Evolutionary conservation across 1,284 basidiomycete species (phyloP).

Genomic region (Ustilago hordei): DNA sequence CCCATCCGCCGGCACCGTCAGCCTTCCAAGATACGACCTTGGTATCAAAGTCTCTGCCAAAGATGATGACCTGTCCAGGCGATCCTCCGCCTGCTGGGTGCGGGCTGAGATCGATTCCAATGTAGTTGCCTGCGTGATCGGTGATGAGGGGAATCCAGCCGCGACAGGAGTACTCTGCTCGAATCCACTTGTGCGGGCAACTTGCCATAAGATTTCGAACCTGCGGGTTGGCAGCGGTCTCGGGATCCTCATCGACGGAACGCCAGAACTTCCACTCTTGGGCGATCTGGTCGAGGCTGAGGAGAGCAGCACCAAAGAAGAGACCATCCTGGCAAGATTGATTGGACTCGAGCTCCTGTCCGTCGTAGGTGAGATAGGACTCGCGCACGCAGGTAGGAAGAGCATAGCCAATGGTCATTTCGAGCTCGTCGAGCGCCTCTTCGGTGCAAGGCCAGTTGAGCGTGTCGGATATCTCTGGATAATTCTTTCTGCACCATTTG

Average conservation of each 20-base stretch:
- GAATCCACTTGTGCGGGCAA: slow-evolving; percentile 91
- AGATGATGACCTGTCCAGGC: slow-evolving; percentile 93
- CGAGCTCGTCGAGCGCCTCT: slow-evolving; percentile 60
- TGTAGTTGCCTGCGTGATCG: slow-evolving; percentile 94
- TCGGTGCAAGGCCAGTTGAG: slow-evolving; percentile 66
- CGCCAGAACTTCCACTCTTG: slow-evolving; percentile 68
- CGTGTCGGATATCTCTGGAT: slow-evolving; percentile 65
- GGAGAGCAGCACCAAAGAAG: slow-evolving; percentile 66
- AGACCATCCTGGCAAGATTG: slow-evolving; percentile 67
- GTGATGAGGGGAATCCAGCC: slow-evolving; percentile 96
- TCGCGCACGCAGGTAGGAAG: slow-evolving; percentile 65
- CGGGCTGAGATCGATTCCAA: slow-evolving; percentile 93
- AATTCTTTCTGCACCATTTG: slow-evolving; percentile 60
- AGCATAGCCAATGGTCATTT: slow-evolving; percentile 60
- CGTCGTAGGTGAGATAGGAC: slow-evolving; percentile 64
- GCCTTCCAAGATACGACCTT: slow-evolving; percentile 83
- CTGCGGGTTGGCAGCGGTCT: slow-evolving; percentile 59
- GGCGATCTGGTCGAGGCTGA: slow-evolving; percentile 61
- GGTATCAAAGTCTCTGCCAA: slow-evolving; percentile 96
- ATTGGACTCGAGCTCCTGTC: slow-evolving; percentile 66
- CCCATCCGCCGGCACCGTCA: slow-evolving; percentile 92
- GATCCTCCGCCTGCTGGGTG: slow-evolving; percentile 73
- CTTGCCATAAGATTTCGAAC: slow-evolving; percentile 78
- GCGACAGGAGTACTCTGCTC: slow-evolving; percentile 87
- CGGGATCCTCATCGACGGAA: slow-evolving; percentile 64